Conservation (phyloP, 192 early-diverging fungal species). For the Linnemannia schmuckeri region DNA sequence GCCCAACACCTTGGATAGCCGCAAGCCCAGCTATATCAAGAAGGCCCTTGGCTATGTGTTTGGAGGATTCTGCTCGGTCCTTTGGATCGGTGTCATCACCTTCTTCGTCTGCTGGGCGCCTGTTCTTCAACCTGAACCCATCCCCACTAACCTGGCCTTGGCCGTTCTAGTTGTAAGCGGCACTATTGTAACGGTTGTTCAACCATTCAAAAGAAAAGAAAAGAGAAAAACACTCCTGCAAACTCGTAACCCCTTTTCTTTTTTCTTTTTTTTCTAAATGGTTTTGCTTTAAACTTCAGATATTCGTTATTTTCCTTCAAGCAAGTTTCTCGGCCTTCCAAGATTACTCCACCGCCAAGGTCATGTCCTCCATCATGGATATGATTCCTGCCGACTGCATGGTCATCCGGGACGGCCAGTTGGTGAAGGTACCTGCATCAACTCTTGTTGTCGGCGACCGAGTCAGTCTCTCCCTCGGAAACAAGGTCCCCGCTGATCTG, state of each 20-base stretch:
- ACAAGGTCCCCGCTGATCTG: constrained; percentile 82
- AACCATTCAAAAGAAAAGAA: not conserved
- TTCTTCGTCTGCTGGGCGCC: constrained; percentile 74
- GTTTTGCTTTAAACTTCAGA: constrained; percentile 8
- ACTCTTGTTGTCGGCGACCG: constrained; percentile 84
- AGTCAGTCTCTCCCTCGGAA: constrained; percentile 70
- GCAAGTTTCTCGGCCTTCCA: constrained; percentile 75
- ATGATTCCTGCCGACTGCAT: constrained; percentile 71
- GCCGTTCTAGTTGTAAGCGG: constrained; percentile 59
- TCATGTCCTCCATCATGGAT: constrained; percentile 77
- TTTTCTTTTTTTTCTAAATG: not conserved
- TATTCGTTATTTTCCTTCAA: constrained; percentile 73
- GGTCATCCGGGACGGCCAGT: constrained; percentile 76
- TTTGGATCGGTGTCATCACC: constrained; percentile 74
- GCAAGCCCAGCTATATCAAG: constrained; percentile 35
- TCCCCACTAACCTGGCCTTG: constrained; percentile 66
- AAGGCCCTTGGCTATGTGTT: constrained; percentile 65
- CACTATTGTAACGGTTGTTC: not conserved
- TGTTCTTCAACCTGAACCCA: constrained; percentile 54
- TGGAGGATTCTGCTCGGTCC: constrained; percentile 75
- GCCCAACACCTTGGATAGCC: constrained; percentile 50
- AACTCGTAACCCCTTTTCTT: not conserved
- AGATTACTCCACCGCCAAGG: constrained; percentile 71
- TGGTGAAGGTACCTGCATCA: constrained; percentile 57
- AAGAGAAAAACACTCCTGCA: not conserved